Percentiles rank a stretch among this genome's conserved stretches.
phyloP scores from a whole-genome alignment of 2,329 filamentous ascomycete genomes.

The Hypomyces rosellus region DNA sequence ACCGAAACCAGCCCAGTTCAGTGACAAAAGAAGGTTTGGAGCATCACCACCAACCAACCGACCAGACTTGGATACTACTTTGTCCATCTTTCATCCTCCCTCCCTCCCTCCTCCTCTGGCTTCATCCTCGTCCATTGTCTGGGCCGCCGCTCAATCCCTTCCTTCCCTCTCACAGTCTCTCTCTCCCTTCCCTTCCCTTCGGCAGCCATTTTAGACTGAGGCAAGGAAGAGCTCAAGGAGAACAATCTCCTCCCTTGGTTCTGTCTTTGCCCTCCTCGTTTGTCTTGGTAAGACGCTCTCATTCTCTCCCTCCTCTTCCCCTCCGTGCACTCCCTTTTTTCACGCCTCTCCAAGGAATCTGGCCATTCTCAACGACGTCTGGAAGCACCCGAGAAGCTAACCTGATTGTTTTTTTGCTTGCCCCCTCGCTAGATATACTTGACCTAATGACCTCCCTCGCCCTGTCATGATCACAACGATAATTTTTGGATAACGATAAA shows the following conservation, averaged over 20 bases:
- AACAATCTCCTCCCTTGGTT: conserved; percentile 2
- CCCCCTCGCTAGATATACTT: conserved; percentile 4
- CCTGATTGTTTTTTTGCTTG: neutral
- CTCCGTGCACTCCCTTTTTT: conserved; percentile 11
- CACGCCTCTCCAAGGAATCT: neutral
- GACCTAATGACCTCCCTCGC: conserved; percentile 8
- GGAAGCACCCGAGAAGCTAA: conserved; percentile 4
- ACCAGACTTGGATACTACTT: no score
- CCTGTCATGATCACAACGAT: conserved; percentile 13
- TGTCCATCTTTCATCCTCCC: neutral
- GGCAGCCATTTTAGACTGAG: neutral
- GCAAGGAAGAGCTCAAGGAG: conserved; percentile 6
- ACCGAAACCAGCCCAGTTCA: no score
- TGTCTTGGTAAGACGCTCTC: conserved; percentile 7
- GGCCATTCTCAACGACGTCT: neutral
- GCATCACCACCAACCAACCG: no score
- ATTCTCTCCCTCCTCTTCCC: conserved; percentile 2
- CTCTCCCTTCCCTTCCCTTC: neutral
- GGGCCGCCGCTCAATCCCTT: neutral
- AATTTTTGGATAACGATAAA: conserved; percentile 14
- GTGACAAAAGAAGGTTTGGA: no score
- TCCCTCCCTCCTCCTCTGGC: neutral
- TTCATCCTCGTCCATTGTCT: neutral
- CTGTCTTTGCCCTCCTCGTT: conserved; percentile 6
- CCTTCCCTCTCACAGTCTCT: neutral